Base-by-base conservation (phyloP, 352 stramenopile species). In the Phytopythium kandeliae region DNA sequence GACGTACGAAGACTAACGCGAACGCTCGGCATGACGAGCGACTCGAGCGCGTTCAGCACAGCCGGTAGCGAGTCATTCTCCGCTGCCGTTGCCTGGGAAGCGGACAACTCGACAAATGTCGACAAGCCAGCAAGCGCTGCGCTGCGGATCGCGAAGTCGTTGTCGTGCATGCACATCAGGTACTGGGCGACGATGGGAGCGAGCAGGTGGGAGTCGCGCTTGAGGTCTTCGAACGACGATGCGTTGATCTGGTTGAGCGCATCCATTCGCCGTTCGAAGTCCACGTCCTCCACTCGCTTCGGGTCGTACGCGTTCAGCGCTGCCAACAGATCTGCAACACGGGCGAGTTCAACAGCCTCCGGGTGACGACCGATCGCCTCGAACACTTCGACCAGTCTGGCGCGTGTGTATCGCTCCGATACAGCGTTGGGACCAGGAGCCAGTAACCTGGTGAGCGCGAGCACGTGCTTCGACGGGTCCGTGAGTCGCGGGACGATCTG, bases 11-110 rank as follows among this genome's bases (percentile, higher is more conserved):
- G 58, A 42, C 88, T 96, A 34, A 76, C 69, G 11, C 89, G 83
- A 22, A 96, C 67, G 44, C 79, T 90, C 15, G 87, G 89, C 82
- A 97, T 95, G 30, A 96, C 72, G 22, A 94, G 66, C 11, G 85
- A 94, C 60, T 95, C 81, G 44, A 96, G 71, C 9, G 89, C 75
- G 51, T 89, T 89, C 5, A 89, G 52, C 19, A 89, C 54, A 9
- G 78, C 45, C 6, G 45, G 45, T 10, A 21, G 10, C 17, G 45
- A 40, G 6, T 53, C 25, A 28, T 54, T 51, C 10, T 58, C 54
- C 2, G 61, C 48, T 17, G 70, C 56, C 17, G n/a, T n/a, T n/a
- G 63, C 58, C 31, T 71, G 49, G 15, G 61, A 40, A 13, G 78
- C 74, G 0, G 77, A 58, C 25, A 89, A 36, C 24, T 42, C 50